These are phyloP conservation scores for Talaromyces trachyspermus DNA, from an alignment of 495 filamentous ascomycete genomes.

Conservation along the genomic window DNA sequence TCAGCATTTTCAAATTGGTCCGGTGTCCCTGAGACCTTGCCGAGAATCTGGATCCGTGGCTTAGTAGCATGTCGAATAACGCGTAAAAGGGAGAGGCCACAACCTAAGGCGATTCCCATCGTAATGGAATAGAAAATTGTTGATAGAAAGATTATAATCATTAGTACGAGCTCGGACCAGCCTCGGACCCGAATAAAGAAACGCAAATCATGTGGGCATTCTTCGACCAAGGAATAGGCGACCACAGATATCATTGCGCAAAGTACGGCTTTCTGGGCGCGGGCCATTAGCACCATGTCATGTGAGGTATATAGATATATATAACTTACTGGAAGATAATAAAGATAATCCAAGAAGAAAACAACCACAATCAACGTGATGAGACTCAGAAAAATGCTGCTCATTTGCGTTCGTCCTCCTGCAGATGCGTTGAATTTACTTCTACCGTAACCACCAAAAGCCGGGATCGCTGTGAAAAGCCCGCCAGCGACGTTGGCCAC, in stretches of 20 bases:
- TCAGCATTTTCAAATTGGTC: constrained; percentile 86
- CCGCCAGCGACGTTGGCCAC: constrained; percentile 85
- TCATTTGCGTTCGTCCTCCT: constrained; percentile 89
- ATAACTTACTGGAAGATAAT: constrained; percentile 77
- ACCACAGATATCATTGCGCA: constrained; percentile 94
- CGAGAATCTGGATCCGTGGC: constrained; percentile 94
- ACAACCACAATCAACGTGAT: constrained; percentile 75
- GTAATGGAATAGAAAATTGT: constrained; percentile 91
- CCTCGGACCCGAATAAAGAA: constrained; percentile 87
- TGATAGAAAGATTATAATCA: constrained; percentile 79
- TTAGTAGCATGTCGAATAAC: constrained; percentile 85
- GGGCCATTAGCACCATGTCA: constrained; percentile 15
- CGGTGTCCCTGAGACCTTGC: constrained; percentile 70
- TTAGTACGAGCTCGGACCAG: constrained; percentile 75
- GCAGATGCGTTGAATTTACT: constrained; percentile 93
- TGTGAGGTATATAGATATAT: not conserved
- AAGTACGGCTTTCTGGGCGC: constrained; percentile 77
- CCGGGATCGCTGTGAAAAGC: constrained; percentile 83
- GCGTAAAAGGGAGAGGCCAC: constrained; percentile 79
- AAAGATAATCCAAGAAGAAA: constrained; percentile 82
- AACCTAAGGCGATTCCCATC: constrained; percentile 80
- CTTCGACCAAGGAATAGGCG: constrained; percentile 89
- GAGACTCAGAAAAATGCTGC: constrained; percentile 71
- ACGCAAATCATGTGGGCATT: constrained; percentile 80
- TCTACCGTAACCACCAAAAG: constrained; percentile 92